A percentile compares a stretch with the other conserved stretches of the same genome.
These are phyloP conservation scores for Tolypocladium nubicola DNA, from an alignment of 2,329 filamentous ascomycete genomes.

Conservation along the genomic window DNA sequence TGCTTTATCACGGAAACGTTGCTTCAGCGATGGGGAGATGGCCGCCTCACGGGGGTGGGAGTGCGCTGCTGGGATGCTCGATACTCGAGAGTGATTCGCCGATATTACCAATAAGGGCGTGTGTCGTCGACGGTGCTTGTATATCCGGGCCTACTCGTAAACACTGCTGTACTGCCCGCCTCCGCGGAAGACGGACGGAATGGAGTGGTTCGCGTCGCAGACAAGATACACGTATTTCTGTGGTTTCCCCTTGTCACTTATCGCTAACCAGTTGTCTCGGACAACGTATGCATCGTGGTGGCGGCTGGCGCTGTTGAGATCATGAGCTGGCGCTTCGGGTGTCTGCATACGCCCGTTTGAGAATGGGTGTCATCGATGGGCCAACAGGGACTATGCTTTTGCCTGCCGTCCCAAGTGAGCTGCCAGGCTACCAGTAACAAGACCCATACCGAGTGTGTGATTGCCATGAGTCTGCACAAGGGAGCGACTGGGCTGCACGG, in stretches of 20 bases:
- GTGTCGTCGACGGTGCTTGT: not conserved
- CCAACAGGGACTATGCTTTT: not conserved
- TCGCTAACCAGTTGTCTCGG: not conserved
- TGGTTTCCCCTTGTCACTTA: not conserved
- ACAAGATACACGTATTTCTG: not conserved
- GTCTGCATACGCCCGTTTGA: not conserved
- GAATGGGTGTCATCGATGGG: too few relatives aligned
- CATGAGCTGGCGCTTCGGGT: not conserved
- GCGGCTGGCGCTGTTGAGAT: not conserved
- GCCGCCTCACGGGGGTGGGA: too few relatives aligned
- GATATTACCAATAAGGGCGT: not conserved
- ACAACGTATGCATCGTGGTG: not conserved
- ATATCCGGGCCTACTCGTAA: not conserved
- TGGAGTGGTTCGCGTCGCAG: too few relatives aligned
- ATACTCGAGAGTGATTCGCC: not conserved
- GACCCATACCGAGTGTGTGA: not conserved
- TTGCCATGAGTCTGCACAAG: too few relatives aligned
- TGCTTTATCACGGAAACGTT: not conserved
- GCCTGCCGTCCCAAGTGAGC: not conserved
- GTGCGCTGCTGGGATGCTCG: not conserved
- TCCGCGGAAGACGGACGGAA: not conserved
- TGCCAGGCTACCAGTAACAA: not conserved
- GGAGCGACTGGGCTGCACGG: not conserved
- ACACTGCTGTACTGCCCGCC: not conserved
- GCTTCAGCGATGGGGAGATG: too few relatives aligned